Evolutionary conservation across 805 yeast genomes (phyloP).

Genomic region (Yamadazyma paraphyllophila): DNA sequence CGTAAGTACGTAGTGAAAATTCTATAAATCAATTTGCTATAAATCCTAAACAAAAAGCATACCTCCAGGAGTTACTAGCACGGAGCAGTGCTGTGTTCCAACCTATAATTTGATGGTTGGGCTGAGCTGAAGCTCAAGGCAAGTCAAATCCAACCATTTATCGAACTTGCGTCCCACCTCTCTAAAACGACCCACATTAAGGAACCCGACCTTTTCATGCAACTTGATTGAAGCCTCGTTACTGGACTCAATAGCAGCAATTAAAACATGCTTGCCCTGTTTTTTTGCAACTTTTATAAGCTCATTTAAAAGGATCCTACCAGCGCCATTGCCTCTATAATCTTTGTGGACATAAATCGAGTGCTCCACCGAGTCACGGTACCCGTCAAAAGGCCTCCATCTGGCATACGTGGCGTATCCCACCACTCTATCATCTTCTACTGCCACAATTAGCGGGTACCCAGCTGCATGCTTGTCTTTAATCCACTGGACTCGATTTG

Average conservation of each 20-base stretch:
- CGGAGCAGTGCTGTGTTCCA: too few relatives aligned
- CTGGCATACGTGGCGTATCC: constrained; percentile 7
- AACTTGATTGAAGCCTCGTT: not conserved
- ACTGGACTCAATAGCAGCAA: constrained; percentile 4
- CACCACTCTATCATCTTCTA: not conserved
- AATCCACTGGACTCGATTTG: constrained; percentile 2
- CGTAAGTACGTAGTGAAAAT: too few relatives aligned
- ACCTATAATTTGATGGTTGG: not conserved
- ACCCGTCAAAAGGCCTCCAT: constrained; percentile 7
- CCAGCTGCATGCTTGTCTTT: not conserved
- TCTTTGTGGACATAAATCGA: constrained; percentile 5
- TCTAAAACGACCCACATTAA: constrained; percentile 1
- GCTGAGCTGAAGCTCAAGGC: constrained; percentile 1
- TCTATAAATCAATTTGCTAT: too few relatives aligned
- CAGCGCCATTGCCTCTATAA: constrained; percentile 3
- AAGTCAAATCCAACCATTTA: constrained; percentile 6
- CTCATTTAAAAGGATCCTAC: constrained; percentile 1
- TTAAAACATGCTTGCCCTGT: constrained; percentile 2
- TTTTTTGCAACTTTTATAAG: constrained; percentile 3
- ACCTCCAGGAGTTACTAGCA: too few relatives aligned
- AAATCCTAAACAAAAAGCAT: too few relatives aligned
- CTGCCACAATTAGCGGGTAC: constrained; percentile 1
- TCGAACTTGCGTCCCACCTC: constrained; percentile 5
- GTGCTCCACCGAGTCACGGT: constrained; percentile 2
- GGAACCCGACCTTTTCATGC: constrained; percentile 3